Evolutionary conservation across 2,329 filamentous ascomycete genomes (phyloP).

Genomic region (Davidsoniella neocaledoniae): DNA sequence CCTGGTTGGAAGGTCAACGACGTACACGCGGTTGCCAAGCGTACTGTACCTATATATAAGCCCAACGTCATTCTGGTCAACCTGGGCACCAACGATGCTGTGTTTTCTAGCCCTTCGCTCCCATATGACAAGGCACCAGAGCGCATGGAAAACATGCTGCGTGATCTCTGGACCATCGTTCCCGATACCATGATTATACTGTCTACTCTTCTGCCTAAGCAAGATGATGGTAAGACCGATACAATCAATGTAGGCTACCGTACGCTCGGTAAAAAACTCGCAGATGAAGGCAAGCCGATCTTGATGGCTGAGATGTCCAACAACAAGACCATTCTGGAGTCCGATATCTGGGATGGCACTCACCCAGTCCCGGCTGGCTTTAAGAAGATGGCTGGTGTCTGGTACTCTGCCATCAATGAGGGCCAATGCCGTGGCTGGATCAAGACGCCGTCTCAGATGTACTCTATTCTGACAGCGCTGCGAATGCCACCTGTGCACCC

Average conservation of each 20-base stretch:
- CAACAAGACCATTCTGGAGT: slow-evolving; percentile 1
- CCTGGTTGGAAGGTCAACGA: slow-evolving; percentile 11
- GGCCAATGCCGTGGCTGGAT: slow-evolving; percentile 14
- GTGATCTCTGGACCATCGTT: slow-evolving; percentile 11
- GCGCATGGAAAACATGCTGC: slow-evolving; percentile 14
- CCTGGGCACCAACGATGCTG: slow-evolving; percentile 16
- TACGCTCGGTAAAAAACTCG: slow-evolving; percentile 15
- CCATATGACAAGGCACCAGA: slow-evolving; percentile 2
- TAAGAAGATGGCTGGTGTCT: slow-evolving; percentile 25
- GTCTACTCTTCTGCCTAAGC: slow-evolving; percentile 14
- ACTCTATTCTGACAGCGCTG: slow-evolving; percentile 2
- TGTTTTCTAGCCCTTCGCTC: background rate
- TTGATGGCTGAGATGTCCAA: slow-evolving; percentile 13
- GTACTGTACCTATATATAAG: slow-evolving; percentile 4
- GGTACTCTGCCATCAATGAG: slow-evolving; percentile 19
- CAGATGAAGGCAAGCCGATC: slow-evolving; percentile 11
- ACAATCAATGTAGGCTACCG: slow-evolving; percentile 21
- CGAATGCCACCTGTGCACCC: background rate
- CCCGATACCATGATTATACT: slow-evolving; percentile 14
- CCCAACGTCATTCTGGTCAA: slow-evolving; percentile 17
- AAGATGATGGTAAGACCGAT: slow-evolving; percentile 17
- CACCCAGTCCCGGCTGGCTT: slow-evolving; percentile 25
- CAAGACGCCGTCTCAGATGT: slow-evolving; percentile 4
- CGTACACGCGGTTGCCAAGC: slow-evolving; percentile 2
- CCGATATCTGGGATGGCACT: slow-evolving; percentile 23